Conservation (phyloP, 2,329 filamentous ascomycete genomes). For the Aspergillus neotritici region DNA sequence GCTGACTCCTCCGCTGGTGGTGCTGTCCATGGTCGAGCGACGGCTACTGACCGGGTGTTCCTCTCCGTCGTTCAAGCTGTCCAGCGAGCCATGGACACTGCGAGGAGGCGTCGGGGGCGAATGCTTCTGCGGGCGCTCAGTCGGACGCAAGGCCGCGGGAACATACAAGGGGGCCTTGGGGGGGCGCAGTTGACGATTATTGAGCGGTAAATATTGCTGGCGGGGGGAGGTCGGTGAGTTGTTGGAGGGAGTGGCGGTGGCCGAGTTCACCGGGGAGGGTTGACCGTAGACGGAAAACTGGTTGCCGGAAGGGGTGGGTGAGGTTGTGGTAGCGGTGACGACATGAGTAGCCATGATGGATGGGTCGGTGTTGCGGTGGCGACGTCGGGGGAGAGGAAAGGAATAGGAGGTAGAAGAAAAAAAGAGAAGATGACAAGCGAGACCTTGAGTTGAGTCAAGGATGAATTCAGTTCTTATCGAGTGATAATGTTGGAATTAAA, state of each 20-base stretch:
- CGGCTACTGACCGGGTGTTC: conserved; percentile 31
- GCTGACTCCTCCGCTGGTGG: conserved; percentile 36
- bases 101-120: conserved; percentile 46
- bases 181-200: conserved; percentile 54
- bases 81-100: conserved; percentile 52
- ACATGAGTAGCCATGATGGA: conserved; percentile 28
- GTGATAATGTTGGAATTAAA: not conserved
- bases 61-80: conserved; percentile 39
- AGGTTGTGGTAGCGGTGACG: conserved; percentile 24
- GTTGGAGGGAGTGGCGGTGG: conserved; percentile 48
- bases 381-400: conserved; percentile 1
- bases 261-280: conserved; percentile 42
- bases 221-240: conserved; percentile 51
- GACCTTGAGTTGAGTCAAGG: not conserved
- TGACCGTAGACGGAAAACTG: conserved; percentile 37
- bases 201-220: conserved; percentile 35
- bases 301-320: conserved; percentile 17
- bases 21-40: conserved; percentile 38
- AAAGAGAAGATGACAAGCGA: not conserved
- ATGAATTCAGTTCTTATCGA: conserved; percentile 5
- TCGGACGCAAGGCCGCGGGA: conserved; percentile 57
- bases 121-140: conserved; percentile 46
- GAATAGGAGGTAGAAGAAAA: not conserved
- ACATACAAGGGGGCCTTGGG: conserved; percentile 58
- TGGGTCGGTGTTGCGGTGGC: not conserved